These are phyloP conservation scores for Somion occarium DNA, from an alignment of 1,284 basidiomycete genomes.

Conservation along the genomic window DNA sequence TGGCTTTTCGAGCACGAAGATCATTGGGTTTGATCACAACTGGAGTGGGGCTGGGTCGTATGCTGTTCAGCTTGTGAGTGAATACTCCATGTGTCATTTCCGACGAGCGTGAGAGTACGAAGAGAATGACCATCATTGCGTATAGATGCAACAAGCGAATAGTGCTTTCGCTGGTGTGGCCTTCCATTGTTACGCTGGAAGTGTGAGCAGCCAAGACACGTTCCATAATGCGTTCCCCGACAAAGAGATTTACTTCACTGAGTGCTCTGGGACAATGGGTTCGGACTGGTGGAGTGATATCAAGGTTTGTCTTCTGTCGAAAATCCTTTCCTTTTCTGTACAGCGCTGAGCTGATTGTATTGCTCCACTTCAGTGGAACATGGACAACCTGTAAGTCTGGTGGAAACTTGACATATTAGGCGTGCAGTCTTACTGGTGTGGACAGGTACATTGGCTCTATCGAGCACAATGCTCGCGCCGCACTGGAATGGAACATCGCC, in stretches of 20 bases:
- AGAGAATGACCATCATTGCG: no score
- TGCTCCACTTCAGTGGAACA: constrained; percentile 59
- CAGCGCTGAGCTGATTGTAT: constrained; percentile 7
- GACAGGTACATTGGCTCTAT: constrained; percentile 39
- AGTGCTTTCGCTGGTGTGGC: constrained; percentile 42
- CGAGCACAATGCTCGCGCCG: constrained; percentile 43
- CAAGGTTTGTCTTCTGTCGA: constrained; percentile 59
- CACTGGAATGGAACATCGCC: constrained; percentile 73
- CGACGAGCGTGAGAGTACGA: not conserved
- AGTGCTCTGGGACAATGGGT: constrained; percentile 44
- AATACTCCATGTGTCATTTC: no score
- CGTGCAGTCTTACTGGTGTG: no score
- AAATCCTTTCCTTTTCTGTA: not conserved
- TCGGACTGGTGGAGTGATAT: constrained; percentile 79
- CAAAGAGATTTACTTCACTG: constrained; percentile 50
- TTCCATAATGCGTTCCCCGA: constrained; percentile 41
- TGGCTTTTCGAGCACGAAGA: constrained; percentile 37
- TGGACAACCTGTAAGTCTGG: constrained; percentile 62
- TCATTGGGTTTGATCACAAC: constrained; percentile 48
- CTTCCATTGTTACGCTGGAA: constrained; percentile 49
- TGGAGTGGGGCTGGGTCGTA: constrained; percentile 46
- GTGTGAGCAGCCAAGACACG: constrained; percentile 33
- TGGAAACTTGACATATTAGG: not conserved
- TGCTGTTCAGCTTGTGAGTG: constrained; percentile 39
- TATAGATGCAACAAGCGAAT: constrained; percentile 43